Percentiles rank a stretch among this genome's conserved stretches.
Evolutionary conservation across 2,329 filamentous ascomycete genomes (phyloP).

Genomic region (Graphilbum sp.): DNA sequence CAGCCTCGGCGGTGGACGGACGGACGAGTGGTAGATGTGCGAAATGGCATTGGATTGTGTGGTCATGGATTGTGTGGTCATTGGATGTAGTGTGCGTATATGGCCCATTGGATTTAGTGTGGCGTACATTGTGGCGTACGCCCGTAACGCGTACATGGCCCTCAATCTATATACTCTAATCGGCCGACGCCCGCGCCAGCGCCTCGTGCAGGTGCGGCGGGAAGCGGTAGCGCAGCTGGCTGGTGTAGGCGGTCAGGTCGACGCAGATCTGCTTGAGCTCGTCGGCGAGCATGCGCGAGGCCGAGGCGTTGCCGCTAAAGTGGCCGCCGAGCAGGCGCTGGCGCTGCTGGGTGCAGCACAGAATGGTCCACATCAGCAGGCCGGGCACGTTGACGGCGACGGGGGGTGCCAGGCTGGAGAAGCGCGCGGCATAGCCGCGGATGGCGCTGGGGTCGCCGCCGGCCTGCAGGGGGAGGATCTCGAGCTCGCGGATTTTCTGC

Average conservation of each 20-base stretch:
- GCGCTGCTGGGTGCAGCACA: conserved; percentile 66
- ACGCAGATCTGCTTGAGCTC: conserved; percentile 65
- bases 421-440: conserved; percentile 64
- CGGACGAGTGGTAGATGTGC: no score
- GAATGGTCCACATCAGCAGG: conserved; percentile 84
- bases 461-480: conserved; percentile 66
- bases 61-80: no score
- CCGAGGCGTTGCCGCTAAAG: conserved; percentile 59
- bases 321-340: conserved; percentile 52
- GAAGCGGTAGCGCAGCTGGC: conserved; percentile 80
- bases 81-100: no score
- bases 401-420: conserved; percentile 60
- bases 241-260: conserved; percentile 87
- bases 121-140: no score
- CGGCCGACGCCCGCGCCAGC: conserved; percentile 63
- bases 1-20: conserved; percentile 25
- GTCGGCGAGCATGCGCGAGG: conserved; percentile 46
- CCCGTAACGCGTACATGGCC: no score
- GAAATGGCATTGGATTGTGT: no score
- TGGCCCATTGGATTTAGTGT: no score
- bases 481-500: conserved; percentile 52
- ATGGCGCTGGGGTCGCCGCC: conserved; percentile 62
- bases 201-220: conserved; percentile 78
- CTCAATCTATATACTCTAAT: no score
- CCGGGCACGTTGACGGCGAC: conserved; percentile 83